These are phyloP conservation scores for Leptographium lundbergii DNA, from an alignment of 2,329 filamentous ascomycete genomes.

Conservation along the genomic window DNA sequence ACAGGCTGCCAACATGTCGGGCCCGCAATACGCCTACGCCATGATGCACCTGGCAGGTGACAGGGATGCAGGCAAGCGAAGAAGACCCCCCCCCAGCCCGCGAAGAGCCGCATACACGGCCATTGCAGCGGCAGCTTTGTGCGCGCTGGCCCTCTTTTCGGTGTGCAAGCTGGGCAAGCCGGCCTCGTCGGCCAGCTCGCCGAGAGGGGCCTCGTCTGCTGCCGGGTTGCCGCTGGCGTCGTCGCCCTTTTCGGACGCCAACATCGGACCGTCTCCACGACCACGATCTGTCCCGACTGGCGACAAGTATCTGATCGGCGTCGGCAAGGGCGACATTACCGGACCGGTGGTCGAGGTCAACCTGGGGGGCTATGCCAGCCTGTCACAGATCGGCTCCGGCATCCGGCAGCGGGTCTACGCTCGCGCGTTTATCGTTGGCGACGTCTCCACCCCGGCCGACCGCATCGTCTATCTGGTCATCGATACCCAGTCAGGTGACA, in stretches of 20 bases:
- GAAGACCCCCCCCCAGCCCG: conserved; percentile 1
- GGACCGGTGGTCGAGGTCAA: conserved; percentile 81
- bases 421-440: conserved; percentile 76
- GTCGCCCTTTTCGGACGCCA: neutral
- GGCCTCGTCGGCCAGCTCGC: neutral
- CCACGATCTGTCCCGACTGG: conserved; percentile 15
- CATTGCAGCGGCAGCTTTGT: conserved; percentile 20
- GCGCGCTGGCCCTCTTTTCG: conserved; percentile 18
- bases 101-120: conserved; percentile 15
- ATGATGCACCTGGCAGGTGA: neutral
- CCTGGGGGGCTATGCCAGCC: conserved; percentile 82
- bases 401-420: conserved; percentile 81
- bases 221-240: neutral
- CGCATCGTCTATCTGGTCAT: conserved; percentile 80
- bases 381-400: conserved; percentile 70
- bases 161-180: neutral
- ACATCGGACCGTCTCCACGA: conserved; percentile 3
- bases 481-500: conserved; percentile 80
- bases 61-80: neutral
- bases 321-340: conserved; percentile 46
- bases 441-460: conserved; percentile 50
- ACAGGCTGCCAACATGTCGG: neutral
- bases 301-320: conserved; percentile 39
- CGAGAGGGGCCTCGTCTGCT: neutral
- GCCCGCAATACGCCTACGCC: neutral